Base-by-base conservation (phyloP, 202 grass and related monocot species). In the Eragrostis tef region DNA sequence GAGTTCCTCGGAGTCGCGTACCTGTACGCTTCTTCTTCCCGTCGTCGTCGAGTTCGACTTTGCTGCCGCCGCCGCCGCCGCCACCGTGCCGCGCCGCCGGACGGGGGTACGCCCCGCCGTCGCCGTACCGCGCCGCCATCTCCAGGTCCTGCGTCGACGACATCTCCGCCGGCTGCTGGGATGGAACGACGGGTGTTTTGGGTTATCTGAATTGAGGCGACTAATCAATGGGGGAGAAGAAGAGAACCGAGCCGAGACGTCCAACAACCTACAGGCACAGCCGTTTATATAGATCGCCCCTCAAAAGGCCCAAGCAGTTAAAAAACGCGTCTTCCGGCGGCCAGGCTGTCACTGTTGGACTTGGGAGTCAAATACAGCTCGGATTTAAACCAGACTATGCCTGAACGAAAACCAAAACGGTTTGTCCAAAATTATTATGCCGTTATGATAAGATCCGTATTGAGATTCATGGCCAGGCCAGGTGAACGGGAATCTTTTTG, bases 41-140 rank as follows among this genome's bases (percentile, higher is more conserved):
- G 86, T 94, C 92, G 89, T 94, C 92, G 89, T 94, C 89, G 36
- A 89, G 42, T 11, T 91, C 82, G 0, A 31, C 29, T 31, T 31
- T 31, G 34, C 34, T 67, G 34, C 34, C 34, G 5, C 34, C 34
- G 34, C 61, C 73, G 73, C 46, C 51, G 24, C 22, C 69, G 43
- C 79, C 64, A 44, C 79, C 84, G 26, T 51, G n/a, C 13, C 7
- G 64, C 54, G 24, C 52, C 52, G 52, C 17, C 17, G 17, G 52
- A n/a, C 7, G 44, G 1, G 8, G 68, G 36, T 70, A 63, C 22
- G 19, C 13, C 15, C 68, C 75, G 44, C 26, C 39, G 46, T 50
- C 66, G 17, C 74, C 86, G 76, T 70, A 51, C 63, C 77, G 63
- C 20, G 64, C 71, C 17, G 77, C 83, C 80, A 91, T 84, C 89